A percentile compares a stretch with the other conserved stretches of the same genome.
These are phyloP conservation scores for Exobasidium rhododendri DNA, from an alignment of 1,284 basidiomycete genomes.

Conservation along the genomic window DNA sequence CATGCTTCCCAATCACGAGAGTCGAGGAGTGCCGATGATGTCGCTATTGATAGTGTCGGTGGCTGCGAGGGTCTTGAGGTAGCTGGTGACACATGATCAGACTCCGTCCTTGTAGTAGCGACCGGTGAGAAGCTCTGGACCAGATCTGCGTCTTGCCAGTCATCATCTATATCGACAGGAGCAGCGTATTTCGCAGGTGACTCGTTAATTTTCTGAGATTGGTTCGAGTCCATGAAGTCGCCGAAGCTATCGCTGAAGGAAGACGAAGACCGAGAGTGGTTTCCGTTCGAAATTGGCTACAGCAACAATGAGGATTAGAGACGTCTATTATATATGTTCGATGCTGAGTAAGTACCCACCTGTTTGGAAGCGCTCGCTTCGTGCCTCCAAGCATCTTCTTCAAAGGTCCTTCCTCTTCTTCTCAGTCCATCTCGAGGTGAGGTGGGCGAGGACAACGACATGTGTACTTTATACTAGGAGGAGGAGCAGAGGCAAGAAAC, in stretches of 20 bases:
- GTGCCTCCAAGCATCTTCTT: neutral
- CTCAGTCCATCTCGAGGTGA: slow-evolving; percentile 1
- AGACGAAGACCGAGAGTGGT: neutral
- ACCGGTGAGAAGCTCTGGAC: slow-evolving; percentile 35
- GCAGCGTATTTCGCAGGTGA: neutral
- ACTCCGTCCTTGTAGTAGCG: neutral
- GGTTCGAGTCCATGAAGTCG: slow-evolving; percentile 6
- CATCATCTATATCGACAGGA: slow-evolving; percentile 20
- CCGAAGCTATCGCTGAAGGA: slow-evolving; percentile 8
- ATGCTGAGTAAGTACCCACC: neutral
- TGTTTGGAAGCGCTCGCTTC: neutral
- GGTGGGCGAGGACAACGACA: neutral
- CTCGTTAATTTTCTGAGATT: neutral
- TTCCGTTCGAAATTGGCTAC: neutral
- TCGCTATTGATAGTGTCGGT: slow-evolving; percentile 1
- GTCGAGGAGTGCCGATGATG: neutral
- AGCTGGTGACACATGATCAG: neutral
- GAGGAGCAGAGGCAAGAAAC: too few relatives aligned
- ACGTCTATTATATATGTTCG: neutral
- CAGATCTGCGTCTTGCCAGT: slow-evolving; percentile 33
- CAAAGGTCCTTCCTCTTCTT: neutral
- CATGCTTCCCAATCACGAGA: slow-evolving; percentile 12
- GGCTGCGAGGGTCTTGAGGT: neutral
- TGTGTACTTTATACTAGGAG: too few relatives aligned
- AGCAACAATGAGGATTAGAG: neutral